These are phyloP conservation scores for Lipomyces anomalus DNA, from an alignment of 805 yeast genomes.

Conservation along the genomic window DNA sequence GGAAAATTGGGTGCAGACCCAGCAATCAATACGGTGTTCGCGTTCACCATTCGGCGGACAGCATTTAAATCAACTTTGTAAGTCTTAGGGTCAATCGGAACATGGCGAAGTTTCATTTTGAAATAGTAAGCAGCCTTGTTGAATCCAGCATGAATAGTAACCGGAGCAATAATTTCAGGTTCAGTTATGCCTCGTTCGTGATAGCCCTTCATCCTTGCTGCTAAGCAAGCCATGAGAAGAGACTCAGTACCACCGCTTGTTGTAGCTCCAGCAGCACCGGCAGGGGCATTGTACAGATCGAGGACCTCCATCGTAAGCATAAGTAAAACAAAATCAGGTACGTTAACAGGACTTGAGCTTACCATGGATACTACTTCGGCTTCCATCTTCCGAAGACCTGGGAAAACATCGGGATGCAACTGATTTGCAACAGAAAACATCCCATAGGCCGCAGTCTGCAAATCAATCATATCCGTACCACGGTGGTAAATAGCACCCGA, in stretches of 20 bases:
- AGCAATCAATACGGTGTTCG: constrained; percentile 73
- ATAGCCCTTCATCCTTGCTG: constrained; percentile 74
- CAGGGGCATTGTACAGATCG: constrained; percentile 73
- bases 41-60: constrained; percentile 60
- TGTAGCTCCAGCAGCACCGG: constrained; percentile 68
- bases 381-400: constrained; percentile 95
- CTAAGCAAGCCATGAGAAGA: constrained; percentile 71
- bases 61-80: constrained; percentile 60
- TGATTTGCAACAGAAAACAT: constrained; percentile 85
- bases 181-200: constrained; percentile 48
- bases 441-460: constrained; percentile 74
- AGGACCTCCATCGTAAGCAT: too few relatives aligned
- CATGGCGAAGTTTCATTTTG: constrained; percentile 77
- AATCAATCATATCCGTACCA: constrained; percentile 64
- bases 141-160: constrained; percentile 89
- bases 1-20: constrained; percentile 98
- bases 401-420: constrained; percentile 94
- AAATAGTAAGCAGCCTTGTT: constrained; percentile 90
- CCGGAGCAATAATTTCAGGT: constrained; percentile 88
- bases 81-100: constrained; percentile 62
- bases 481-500: constrained; percentile 98
- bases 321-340: too few relatives aligned
- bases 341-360: too few relatives aligned
- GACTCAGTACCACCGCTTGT: constrained; percentile 97
- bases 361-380: constrained; percentile 93